These are phyloP conservation scores for Uncinocarpus reesii DNA, from an alignment of 2,329 filamentous ascomycete genomes.

Conservation along the genomic window DNA sequence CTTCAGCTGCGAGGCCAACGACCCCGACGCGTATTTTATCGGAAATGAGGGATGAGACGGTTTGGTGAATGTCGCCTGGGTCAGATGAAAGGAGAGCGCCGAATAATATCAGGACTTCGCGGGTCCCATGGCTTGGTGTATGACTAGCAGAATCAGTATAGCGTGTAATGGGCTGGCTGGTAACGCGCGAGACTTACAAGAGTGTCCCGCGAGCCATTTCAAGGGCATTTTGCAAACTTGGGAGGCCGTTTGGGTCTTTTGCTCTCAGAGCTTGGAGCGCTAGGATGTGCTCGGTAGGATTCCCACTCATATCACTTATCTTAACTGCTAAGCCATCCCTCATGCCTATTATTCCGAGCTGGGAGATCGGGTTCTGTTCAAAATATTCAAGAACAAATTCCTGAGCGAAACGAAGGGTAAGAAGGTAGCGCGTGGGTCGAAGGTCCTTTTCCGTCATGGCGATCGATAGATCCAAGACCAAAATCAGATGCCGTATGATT, in stretches of 20 bases:
- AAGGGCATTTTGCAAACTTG: constrained; percentile 83
- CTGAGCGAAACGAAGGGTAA: constrained; percentile 70
- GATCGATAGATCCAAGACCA: constrained; percentile 83
- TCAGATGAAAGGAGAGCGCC: constrained; percentile 84
- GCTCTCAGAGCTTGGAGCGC: constrained; percentile 58
- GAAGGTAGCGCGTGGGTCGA: constrained; percentile 72
- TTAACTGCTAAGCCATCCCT: constrained; percentile 78
- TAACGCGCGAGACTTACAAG: constrained; percentile 47
- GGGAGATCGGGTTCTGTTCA: constrained; percentile 96
- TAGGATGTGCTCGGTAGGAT: constrained; percentile 77
- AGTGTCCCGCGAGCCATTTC: constrained; percentile 88
- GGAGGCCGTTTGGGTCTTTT: constrained; percentile 61
- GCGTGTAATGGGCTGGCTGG: background rate
- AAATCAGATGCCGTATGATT: constrained; percentile 90
- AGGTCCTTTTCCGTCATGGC: constrained; percentile 95
- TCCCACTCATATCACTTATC: constrained; percentile 82
- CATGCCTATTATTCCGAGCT: constrained; percentile 87
- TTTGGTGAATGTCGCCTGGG: constrained; percentile 89
- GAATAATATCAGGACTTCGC: constrained; percentile 85
- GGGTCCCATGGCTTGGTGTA: constrained; percentile 81
- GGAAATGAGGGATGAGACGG: constrained; percentile 63
- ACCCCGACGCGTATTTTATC: constrained; percentile 82
- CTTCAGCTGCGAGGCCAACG: constrained; percentile 80
- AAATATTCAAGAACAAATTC: constrained; percentile 92
- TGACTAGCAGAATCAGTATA: constrained; percentile 46